phyloP scores from a whole-genome alignment of 345 rosid genomes.

The Carallia brachiata region DNA sequence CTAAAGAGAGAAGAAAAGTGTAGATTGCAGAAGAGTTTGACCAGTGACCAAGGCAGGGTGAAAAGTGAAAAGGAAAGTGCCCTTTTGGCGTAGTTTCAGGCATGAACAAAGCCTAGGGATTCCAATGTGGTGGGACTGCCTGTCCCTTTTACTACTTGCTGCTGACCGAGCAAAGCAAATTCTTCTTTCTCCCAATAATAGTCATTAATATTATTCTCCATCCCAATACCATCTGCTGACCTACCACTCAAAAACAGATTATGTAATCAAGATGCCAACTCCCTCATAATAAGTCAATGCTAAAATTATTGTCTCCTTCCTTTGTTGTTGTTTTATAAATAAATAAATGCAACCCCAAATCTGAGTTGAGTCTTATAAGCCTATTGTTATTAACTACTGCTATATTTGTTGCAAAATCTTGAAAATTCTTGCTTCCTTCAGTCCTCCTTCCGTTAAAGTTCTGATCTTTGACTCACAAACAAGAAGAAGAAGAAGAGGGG shows the following conservation, averaged over 20 bases:
- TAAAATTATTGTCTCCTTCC: not conserved
- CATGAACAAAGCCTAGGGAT: slow-evolving; percentile 26
- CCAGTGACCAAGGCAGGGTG: no score
- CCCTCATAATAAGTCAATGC: not conserved
- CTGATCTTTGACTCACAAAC: not conserved
- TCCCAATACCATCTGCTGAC: not conserved
- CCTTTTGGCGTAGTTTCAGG: not conserved
- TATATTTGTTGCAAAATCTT: not conserved
- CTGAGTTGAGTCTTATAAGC: no score
- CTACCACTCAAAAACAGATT: not conserved
- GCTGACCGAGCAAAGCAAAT: no score
- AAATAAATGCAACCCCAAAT: no score
- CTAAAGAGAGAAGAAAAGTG: no score
- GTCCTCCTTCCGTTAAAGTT: not conserved
- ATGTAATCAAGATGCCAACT: not conserved
- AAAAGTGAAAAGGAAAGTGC: no score
- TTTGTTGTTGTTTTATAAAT: not conserved
- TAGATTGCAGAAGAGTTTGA: no score
- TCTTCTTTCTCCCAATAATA: no score
- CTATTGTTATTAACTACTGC: not conserved
- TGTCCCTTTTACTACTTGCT: no score
- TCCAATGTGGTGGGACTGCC: slow-evolving; percentile 30
- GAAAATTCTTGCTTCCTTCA: not conserved
- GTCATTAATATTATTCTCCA: not conserved
- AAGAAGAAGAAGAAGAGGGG: not conserved